Evolutionary conservation across 768 basidiomycete genomes (phyloP).

Genomic region (Boletus sp.): DNA sequence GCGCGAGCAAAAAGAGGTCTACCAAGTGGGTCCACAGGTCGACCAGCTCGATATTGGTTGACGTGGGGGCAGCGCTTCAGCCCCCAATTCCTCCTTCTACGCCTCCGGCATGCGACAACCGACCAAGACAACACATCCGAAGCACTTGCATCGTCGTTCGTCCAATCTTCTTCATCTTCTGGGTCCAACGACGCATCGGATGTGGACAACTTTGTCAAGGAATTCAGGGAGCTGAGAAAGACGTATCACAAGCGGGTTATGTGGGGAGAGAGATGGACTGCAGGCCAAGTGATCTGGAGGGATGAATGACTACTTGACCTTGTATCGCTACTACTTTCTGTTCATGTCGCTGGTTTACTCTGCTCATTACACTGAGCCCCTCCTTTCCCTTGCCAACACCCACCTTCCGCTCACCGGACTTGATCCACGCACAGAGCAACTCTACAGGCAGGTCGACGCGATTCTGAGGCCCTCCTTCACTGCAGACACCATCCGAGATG

Average conservation of each 20-base stretch:
- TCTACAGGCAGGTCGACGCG: slow-evolving; percentile 15
- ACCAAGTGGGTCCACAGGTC: slow-evolving; percentile 56
- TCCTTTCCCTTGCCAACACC: slow-evolving; percentile 17
- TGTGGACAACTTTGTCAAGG: slow-evolving; percentile 82
- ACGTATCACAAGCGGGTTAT: slow-evolving; percentile 91
- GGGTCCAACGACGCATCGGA: slow-evolving; percentile 37
- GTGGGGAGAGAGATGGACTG: slow-evolving; percentile 85
- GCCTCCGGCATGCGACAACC: slow-evolving; percentile 82
- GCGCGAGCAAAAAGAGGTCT: slow-evolving; percentile 82
- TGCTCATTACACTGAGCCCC: slow-evolving; percentile 26
- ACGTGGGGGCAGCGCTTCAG: slow-evolving; percentile 62
- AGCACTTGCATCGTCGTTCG: slow-evolving; percentile 75
- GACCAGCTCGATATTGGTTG: slow-evolving; percentile 2
- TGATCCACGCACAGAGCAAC: slow-evolving; percentile 8
- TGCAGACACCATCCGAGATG: slow-evolving; percentile 14
- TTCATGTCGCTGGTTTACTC: slow-evolving; percentile 22
- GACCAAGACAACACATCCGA: slow-evolving; percentile 91
- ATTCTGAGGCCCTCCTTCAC: slow-evolving; percentile 22
- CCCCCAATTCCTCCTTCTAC: slow-evolving; percentile 84
- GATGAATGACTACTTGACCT: slow-evolving; percentile 41
- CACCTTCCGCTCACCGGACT: slow-evolving; percentile 5
- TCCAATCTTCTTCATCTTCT: slow-evolving; percentile 52
- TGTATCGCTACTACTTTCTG: slow-evolving; percentile 3
- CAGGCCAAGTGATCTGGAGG: slow-evolving; percentile 82
- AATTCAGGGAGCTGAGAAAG: slow-evolving; percentile 85